Evolutionary conservation across 176 grass and related monocot species (phyloP).

Genomic region (Eleusine indica): DNA sequence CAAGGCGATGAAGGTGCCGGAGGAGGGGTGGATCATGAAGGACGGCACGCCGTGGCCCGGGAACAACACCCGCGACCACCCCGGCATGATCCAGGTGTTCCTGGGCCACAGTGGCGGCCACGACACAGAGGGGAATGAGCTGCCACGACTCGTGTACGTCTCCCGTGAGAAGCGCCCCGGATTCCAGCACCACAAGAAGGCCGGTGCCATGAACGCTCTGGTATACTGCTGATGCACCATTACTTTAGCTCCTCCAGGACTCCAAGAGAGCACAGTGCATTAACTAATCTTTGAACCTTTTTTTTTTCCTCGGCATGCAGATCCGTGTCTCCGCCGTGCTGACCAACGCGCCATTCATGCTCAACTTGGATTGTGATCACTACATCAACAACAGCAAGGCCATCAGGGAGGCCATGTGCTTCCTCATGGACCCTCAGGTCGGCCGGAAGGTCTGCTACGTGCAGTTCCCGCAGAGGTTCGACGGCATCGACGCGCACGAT

Average conservation of each 20-base stretch:
- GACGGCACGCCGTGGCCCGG: slow-evolving; percentile 98
- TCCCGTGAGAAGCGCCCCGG: slow-evolving; percentile 98
- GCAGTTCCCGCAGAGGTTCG: slow-evolving; percentile 99
- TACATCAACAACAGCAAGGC: slow-evolving; percentile 99
- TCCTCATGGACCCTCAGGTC: slow-evolving; percentile 95
- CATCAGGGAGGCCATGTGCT: slow-evolving; percentile 94
- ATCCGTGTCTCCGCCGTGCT: slow-evolving; percentile 97
- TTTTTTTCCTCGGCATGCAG: slow-evolving; percentile 21
- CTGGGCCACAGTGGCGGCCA: slow-evolving; percentile 93
- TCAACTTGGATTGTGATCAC: slow-evolving; percentile 97
- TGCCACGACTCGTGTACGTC: slow-evolving; percentile 92
- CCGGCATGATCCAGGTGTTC: slow-evolving; percentile 99
- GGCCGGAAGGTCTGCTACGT: slow-evolving; percentile 90
- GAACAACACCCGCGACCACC: slow-evolving; percentile 98
- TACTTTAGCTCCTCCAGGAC: no score
- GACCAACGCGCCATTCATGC: slow-evolving; percentile 96
- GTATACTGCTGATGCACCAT: slow-evolving; percentile 42
- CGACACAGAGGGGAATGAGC: slow-evolving; percentile 92
- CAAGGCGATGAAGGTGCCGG: slow-evolving; percentile 84
- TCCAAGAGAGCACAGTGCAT: no score
- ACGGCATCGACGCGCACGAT: slow-evolving; percentile 88
- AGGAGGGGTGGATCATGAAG: slow-evolving; percentile 97
- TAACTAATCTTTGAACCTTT: background rate
- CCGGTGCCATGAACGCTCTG: slow-evolving; percentile 97
- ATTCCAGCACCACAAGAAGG: slow-evolving; percentile 99